phyloP scores from a whole-genome alignment of 1,284 basidiomycete genomes.

The Fomitiporia mediterranea region DNA sequence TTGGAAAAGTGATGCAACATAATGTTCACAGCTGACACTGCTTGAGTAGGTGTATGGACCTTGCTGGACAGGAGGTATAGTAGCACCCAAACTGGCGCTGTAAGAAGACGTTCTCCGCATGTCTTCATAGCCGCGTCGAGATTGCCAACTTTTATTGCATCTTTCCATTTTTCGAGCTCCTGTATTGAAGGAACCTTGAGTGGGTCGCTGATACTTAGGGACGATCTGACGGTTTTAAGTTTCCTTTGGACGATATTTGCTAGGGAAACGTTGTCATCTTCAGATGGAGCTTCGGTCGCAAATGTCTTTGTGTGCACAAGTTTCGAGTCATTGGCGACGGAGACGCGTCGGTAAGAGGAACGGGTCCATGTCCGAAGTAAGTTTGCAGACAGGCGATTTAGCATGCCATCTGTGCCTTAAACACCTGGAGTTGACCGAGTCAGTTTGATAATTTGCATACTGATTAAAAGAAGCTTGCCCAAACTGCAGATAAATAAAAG shows the following conservation, averaged over 20 bases:
- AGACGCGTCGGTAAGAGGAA: not conserved
- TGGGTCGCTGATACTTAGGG: not conserved
- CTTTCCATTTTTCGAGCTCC: slow-evolving; percentile 31
- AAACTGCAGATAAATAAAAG: not conserved
- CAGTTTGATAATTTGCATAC: too few species aligned
- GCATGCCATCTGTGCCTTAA: slow-evolving; percentile 9
- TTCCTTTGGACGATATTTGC: slow-evolving; percentile 1
- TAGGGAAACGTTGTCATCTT: slow-evolving; percentile 24
- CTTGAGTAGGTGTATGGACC: slow-evolving; percentile 39
- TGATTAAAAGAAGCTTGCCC: not conserved
- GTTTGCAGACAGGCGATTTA: slow-evolving; percentile 8
- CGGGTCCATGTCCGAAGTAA: not conserved
- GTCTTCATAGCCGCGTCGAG: slow-evolving; percentile 32
- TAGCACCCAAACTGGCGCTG: slow-evolving; percentile 41
- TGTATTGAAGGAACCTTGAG: not conserved
- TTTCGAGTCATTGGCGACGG: not conserved
- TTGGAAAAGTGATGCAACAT: slow-evolving; percentile 34
- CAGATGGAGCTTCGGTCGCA: not conserved
- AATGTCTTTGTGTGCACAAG: not conserved
- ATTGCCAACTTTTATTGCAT: slow-evolving; percentile 31
- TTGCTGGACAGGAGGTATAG: slow-evolving; percentile 47
- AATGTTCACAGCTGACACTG: slow-evolving; percentile 35
- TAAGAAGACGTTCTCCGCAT: slow-evolving; percentile 22
- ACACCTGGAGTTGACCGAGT: slow-evolving; percentile 7
- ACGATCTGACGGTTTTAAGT: not conserved